These are phyloP conservation scores for Carpinus viminea DNA, from an alignment of 306 rosid genomes.

Conservation along the genomic window DNA sequence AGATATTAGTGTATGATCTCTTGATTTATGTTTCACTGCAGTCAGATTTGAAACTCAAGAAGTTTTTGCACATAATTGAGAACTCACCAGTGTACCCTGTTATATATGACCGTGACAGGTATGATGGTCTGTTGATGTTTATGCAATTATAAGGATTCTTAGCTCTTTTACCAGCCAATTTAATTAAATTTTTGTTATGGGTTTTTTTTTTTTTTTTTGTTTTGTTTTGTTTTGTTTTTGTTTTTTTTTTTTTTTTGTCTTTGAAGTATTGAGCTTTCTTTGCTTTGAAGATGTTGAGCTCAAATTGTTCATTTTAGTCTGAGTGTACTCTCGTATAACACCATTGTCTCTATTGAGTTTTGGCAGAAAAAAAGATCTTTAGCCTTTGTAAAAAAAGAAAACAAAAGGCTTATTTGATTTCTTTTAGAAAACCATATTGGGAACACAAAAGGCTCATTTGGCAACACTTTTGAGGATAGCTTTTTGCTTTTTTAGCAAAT, in stretches of 20 bases:
- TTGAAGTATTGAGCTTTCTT: background rate
- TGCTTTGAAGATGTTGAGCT: constrained; percentile 11
- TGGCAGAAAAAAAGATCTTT: background rate
- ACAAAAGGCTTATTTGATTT: no score
- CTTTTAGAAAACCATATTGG: background rate
- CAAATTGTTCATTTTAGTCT: background rate
- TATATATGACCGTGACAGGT: constrained; percentile 78
- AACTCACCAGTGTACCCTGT: constrained; percentile 77
- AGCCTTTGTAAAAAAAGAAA: background rate
- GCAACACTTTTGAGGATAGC: no score
- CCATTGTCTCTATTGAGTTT: background rate
- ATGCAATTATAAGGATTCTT: constrained; percentile 13
- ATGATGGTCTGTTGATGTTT: constrained; percentile 17
- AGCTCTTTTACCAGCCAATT: constrained; percentile 22
- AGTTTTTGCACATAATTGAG: constrained; percentile 92
- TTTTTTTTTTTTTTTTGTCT: background rate
- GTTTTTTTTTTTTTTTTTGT: background rate
- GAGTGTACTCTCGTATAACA: no score
- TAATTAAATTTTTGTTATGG: background rate
- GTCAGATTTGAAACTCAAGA: constrained; percentile 96
- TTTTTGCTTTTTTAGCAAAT: no score
- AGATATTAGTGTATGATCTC: constrained; percentile 15
- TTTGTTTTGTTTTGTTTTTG: background rate
- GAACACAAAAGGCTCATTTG: background rate
- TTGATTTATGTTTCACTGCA: constrained; percentile 41